These are phyloP conservation scores for Xenoacremonium recifei DNA, from an alignment of 2,329 filamentous ascomycete species.

Conservation along the genomic window DNA sequence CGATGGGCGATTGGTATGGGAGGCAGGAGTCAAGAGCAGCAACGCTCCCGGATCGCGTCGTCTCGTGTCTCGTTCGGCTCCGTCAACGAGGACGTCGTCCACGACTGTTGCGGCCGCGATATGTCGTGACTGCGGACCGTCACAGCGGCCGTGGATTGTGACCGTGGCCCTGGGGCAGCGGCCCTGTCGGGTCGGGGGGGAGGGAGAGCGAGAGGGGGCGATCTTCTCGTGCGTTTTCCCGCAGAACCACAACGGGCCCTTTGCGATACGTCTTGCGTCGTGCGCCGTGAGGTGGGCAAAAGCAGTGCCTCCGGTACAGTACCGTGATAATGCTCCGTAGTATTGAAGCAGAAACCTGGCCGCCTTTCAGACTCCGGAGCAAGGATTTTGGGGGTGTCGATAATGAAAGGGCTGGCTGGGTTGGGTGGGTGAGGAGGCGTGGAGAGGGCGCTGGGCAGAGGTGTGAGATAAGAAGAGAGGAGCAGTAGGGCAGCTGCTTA, in stretches of 20 bases:
- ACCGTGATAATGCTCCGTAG: too few relatives aligned
- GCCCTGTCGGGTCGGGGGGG: constrained; percentile 8
- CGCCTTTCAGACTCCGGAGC: constrained; percentile 23
- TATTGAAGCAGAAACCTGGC: constrained; percentile 14
- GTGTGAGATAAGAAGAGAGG: constrained; percentile 25
- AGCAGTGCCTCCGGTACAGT: constrained; percentile 9
- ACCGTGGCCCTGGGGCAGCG: too few relatives aligned
- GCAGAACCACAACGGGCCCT: too few relatives aligned
- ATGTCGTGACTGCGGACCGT: too few relatives aligned
- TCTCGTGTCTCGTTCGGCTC: too few relatives aligned
- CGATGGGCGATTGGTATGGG: too few relatives aligned
- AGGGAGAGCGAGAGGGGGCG: constrained; percentile 12
- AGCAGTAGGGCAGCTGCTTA: background rate
- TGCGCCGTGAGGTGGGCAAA: constrained; percentile 21
- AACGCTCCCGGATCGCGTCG: too few relatives aligned
- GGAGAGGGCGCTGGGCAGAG: constrained; percentile 33
- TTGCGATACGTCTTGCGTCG: background rate
- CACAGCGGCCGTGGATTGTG: too few relatives aligned
- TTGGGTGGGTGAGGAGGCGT: constrained; percentile 30
- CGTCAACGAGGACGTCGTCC: too few relatives aligned
- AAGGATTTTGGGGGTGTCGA: constrained; percentile 39
- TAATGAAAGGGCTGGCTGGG: constrained; percentile 30
- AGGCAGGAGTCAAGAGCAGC: too few relatives aligned
- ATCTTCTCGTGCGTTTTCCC: too few relatives aligned
- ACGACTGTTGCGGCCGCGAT: too few relatives aligned